Evolutionary conservation across 2,329 filamentous ascomycete genomes (phyloP).

Genomic region (Talaromyces pinophilus): DNA sequence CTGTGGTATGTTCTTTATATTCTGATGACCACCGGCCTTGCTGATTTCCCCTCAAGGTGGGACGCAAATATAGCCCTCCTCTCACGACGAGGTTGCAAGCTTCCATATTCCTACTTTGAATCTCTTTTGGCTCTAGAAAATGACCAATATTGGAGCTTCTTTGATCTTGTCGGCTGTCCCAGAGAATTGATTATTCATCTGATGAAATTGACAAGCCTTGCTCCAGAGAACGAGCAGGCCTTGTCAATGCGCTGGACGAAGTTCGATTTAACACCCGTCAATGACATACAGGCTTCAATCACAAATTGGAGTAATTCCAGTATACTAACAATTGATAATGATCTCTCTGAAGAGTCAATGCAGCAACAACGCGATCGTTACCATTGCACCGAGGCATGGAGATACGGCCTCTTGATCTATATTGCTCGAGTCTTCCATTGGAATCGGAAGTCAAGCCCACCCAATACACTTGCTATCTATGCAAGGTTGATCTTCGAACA

Average conservation of each 20-base stretch:
- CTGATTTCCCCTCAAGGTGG: conserved; percentile 7
- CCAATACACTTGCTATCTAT: neutral
- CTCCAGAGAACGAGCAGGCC: conserved; percentile 4
- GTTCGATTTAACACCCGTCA: conserved; percentile 1
- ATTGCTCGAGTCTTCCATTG: conserved; percentile 14
- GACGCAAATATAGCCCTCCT: conserved; percentile 16
- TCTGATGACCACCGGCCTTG: neutral
- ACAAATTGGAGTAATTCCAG: conserved; percentile 5
- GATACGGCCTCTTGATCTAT: conserved; percentile 16
- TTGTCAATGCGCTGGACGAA: conserved; percentile 6
- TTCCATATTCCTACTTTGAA: conserved; percentile 17
- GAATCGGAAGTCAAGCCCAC: neutral
- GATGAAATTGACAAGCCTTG: conserved; percentile 15
- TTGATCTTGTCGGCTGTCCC: conserved; percentile 16
- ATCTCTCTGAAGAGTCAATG: conserved; percentile 12
- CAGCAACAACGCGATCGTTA: conserved; percentile 15
- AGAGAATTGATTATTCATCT: conserved; percentile 13
- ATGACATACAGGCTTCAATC: conserved; percentile 1
- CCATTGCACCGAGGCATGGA: conserved; percentile 19
- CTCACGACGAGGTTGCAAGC: conserved; percentile 2
- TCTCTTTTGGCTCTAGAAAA: conserved; percentile 4
- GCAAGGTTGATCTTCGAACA: conserved; percentile 14
- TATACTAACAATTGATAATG: neutral
- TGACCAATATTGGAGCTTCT: conserved; percentile 12
- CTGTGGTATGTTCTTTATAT: conserved; percentile 11